These are phyloP conservation scores for Astrothelium macrocarpum DNA, from an alignment of 495 filamentous ascomycete species.

Conservation along the genomic window DNA sequence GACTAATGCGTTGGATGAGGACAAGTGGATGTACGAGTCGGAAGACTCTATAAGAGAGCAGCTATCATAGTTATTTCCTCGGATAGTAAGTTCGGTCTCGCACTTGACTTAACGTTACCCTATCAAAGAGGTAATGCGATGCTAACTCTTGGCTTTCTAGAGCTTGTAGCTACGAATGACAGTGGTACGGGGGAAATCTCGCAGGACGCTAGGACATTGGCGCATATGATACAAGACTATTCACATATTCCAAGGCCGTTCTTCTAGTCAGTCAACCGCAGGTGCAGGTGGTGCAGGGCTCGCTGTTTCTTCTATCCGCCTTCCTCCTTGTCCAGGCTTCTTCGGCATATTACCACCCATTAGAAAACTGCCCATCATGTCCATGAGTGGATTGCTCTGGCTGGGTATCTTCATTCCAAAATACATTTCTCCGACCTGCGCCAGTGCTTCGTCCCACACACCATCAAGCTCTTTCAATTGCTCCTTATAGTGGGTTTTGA, in stretches of 20 bases:
- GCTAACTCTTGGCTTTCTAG: too few species aligned
- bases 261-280: slow-evolving; percentile 41
- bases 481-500: slow-evolving; percentile 68
- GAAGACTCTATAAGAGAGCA: slow-evolving; percentile 35
- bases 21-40: slow-evolving; percentile 85
- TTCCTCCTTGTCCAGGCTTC: slow-evolving; percentile 37
- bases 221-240: background rate
- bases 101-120: too few species aligned
- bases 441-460: slow-evolving; percentile 74
- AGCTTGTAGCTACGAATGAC: too few species aligned
- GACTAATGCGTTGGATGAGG: slow-evolving; percentile 63
- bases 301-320: slow-evolving; percentile 30
- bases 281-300: slow-evolving; percentile 33
- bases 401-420: slow-evolving; percentile 86
- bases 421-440: slow-evolving; percentile 89
- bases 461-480: slow-evolving; percentile 60
- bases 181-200: too few species aligned
- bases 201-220: background rate
- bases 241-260: background rate
- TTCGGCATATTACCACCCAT: slow-evolving; percentile 57
- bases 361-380: slow-evolving; percentile 92
- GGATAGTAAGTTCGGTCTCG: too few species aligned
- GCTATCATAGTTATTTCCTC: background rate
- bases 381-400: slow-evolving; percentile 80
- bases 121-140: too few species aligned